These are phyloP conservation scores for Nitzschia sp. DNA, from an alignment of 108 stramenopile species.

Conservation along the genomic window DNA sequence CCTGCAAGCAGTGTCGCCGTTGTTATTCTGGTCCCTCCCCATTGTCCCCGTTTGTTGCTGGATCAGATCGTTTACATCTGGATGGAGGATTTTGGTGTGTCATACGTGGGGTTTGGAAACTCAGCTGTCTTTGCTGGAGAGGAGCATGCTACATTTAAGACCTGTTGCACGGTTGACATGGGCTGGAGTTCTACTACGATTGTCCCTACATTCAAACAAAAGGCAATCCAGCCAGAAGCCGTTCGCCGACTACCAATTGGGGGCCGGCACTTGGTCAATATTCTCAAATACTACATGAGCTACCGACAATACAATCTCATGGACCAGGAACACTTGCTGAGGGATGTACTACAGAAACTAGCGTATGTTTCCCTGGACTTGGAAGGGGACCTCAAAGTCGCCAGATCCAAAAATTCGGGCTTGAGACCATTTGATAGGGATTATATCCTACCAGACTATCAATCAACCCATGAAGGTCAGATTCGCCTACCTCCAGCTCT, in stretches of 20 bases:
- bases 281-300: slow-evolving; percentile 86
- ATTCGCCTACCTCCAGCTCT: slow-evolving; percentile 58
- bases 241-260: slow-evolving; percentile 87
- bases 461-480: slow-evolving; percentile 64
- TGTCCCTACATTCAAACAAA: slow-evolving; percentile 67
- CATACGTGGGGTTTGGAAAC: slow-evolving; percentile 43
- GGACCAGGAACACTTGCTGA: slow-evolving; percentile 89
- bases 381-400: slow-evolving; percentile 64
- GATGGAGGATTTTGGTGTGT: slow-evolving; percentile 60
- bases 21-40: slow-evolving; percentile 41
- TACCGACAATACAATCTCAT: slow-evolving; percentile 97
- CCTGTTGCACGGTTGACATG: slow-evolving; percentile 85
- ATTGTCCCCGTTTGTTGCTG: slow-evolving; percentile 44
- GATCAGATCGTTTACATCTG: slow-evolving; percentile 51
- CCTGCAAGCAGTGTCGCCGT: slow-evolving; percentile 41
- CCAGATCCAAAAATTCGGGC: slow-evolving; percentile 48
- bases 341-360: slow-evolving; percentile 72
- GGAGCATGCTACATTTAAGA: slow-evolving; percentile 25
- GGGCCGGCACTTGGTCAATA: slow-evolving; percentile 89
- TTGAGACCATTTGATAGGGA: slow-evolving; percentile 77
- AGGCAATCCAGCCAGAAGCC: slow-evolving; percentile 37
- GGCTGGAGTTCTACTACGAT: slow-evolving; percentile 89
- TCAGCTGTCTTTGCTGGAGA: slow-evolving; percentile 30
- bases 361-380: slow-evolving; percentile 72
- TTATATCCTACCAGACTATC: slow-evolving; percentile 89